Evolutionary conservation across 73 alveolate species (phyloP).

Genomic region (Tetrahymena elliotti): DNA sequence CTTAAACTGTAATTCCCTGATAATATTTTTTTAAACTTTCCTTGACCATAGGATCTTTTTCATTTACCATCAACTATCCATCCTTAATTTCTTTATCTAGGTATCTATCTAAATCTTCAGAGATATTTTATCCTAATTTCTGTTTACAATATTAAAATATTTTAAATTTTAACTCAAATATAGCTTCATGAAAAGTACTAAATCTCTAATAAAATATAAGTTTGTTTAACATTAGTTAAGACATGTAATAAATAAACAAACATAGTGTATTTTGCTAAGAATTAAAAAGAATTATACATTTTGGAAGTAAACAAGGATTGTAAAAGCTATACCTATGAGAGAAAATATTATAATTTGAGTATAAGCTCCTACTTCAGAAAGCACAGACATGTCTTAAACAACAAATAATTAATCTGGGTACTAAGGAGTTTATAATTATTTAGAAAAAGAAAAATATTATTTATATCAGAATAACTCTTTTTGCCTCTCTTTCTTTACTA

Average conservation of each 20-base stretch:
- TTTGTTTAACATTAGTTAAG: neutral
- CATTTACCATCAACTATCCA: neutral
- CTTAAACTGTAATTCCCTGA: neutral
- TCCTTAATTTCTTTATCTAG: neutral
- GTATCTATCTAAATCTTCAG: neutral
- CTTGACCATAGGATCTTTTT: neutral
- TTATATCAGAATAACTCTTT: neutral
- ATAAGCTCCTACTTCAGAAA: neutral
- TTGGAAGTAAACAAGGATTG: neutral
- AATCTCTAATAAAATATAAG: too few species aligned
- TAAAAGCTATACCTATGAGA: neutral
- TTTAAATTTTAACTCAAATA: neutral
- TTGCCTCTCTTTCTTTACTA: neutral
- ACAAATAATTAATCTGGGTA: neutral
- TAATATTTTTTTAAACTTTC: neutral
- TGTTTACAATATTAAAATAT: neutral
- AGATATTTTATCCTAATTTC: neutral
- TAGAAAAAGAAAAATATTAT: neutral
- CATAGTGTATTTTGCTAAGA: neutral
- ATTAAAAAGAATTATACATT: neutral
- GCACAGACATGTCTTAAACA: neutral
- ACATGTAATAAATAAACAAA: neutral
- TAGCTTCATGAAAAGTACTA: neutral
- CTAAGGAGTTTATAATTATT: neutral
- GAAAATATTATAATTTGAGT: neutral